These are phyloP conservation scores for Rhizopus sp. DNA, from an alignment of 371 early-diverging fungal genomes.

Conservation along the genomic window DNA sequence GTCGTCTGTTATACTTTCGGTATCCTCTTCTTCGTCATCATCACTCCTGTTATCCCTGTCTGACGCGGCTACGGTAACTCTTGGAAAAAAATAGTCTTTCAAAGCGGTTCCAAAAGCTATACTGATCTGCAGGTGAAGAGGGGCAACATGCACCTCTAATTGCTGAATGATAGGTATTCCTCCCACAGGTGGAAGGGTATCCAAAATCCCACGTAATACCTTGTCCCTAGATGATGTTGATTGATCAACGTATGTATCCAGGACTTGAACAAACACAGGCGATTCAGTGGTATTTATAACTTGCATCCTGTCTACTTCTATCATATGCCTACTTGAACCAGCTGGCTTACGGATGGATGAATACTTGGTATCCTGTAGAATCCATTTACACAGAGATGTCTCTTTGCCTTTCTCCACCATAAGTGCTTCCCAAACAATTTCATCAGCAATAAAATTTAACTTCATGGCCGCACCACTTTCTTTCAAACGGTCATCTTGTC, in stretches of 20 bases:
- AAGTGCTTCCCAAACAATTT: conserved; percentile 63
- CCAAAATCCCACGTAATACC: conserved; percentile 78
- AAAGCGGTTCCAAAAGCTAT: conserved; percentile 77
- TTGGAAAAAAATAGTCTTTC: conserved; percentile 78
- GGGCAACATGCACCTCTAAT: conserved; percentile 80
- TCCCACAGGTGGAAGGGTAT: conserved; percentile 80
- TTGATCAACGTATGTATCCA: conserved; percentile 11
- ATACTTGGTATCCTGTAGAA: conserved; percentile 50
- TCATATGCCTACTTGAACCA: conserved; percentile 58
- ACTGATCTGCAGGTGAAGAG: conserved; percentile 79
- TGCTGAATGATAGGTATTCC: conserved; percentile 86
- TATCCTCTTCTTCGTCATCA: conserved; percentile 6
- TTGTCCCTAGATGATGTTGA: conserved; percentile 72
- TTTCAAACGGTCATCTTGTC: conserved; percentile 23
- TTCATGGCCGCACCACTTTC: conserved; percentile 29
- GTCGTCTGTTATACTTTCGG: not conserved
- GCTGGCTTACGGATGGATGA: conserved; percentile 61
- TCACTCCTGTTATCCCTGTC: conserved; percentile 3
- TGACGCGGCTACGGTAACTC: conserved; percentile 11
- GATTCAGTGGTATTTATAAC: conserved; percentile 65
- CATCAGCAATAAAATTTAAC: conserved; percentile 34
- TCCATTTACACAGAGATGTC: conserved; percentile 61
- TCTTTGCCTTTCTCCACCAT: conserved; percentile 34
- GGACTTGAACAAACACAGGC: conserved; percentile 50
- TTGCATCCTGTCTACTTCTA: conserved; percentile 75